These are phyloP conservation scores for Tulasnella sp. DNA, from an alignment of 768 basidiomycete genomes.

Conservation along the genomic window DNA sequence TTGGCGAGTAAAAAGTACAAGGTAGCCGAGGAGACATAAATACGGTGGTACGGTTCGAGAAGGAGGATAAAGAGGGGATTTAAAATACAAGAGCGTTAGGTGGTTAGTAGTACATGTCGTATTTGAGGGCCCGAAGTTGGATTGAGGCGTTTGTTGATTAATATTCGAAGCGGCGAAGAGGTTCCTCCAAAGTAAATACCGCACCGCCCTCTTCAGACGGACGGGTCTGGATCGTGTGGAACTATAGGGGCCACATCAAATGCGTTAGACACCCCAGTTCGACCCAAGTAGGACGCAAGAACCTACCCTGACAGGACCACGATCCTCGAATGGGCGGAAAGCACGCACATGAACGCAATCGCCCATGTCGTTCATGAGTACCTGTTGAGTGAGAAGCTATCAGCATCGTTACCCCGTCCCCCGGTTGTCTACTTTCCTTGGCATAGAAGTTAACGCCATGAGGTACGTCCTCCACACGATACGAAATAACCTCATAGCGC, in stretches of 20 bases:
- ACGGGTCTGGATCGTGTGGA: slow-evolving; percentile 12
- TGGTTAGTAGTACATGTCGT: background rate
- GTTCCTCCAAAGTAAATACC: slow-evolving; percentile 11
- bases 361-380: background rate
- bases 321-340: slow-evolving; percentile 1
- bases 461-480: slow-evolving; percentile 12
- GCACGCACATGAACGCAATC: slow-evolving; percentile 11
- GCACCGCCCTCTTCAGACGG: slow-evolving; percentile 7
- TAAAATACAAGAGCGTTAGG: too few relatives aligned
- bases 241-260: background rate
- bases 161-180: slow-evolving; percentile 10
- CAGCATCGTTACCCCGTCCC: background rate
- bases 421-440: background rate
- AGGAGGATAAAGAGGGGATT: background rate
- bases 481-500: slow-evolving; percentile 1
- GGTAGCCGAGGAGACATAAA: background rate
- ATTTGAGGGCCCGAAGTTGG: background rate
- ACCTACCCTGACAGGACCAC: slow-evolving; percentile 11
- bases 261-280: background rate
- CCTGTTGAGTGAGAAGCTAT: background rate
- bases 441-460: slow-evolving; percentile 9
- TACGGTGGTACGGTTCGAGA: background rate
- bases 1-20: background rate
- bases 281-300: background rate
- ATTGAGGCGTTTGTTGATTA: background rate